phyloP scores from a whole-genome alignment of 2,329 filamentous ascomycete species.

The Fusarium gaditjirri region DNA sequence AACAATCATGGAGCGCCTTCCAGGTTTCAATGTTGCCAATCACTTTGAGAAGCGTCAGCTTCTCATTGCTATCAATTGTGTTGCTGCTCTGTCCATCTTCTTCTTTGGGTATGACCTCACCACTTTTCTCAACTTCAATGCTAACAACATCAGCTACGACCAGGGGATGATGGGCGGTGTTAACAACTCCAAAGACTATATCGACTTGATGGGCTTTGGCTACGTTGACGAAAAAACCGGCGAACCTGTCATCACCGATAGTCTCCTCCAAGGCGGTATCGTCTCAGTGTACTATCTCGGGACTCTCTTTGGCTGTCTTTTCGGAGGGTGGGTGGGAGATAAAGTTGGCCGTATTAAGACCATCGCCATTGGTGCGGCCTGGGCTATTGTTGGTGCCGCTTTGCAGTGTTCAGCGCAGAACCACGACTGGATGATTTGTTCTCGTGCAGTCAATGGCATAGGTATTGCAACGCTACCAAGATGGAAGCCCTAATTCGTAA shows the following conservation, averaged over 20 bases:
- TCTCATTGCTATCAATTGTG: constrained; percentile 40
- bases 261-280: constrained; percentile 38
- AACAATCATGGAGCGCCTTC: constrained; percentile 27
- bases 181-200: constrained; percentile 32
- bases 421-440: constrained; percentile 45
- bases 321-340: constrained; percentile 37
- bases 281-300: constrained; percentile 41
- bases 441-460: constrained; percentile 49
- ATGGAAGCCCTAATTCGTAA: rapidly evolving
- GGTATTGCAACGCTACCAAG: not conserved
- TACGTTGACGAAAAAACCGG: constrained; percentile 33
- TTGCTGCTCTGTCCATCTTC: constrained; percentile 41
- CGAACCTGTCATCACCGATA: constrained; percentile 32
- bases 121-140: rapidly evolving
- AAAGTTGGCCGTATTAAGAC: constrained; percentile 36
- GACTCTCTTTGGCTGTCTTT: constrained; percentile 34
- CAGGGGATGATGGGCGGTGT: constrained; percentile 42
- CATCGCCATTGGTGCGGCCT: constrained; percentile 27
- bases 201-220: constrained; percentile 40
- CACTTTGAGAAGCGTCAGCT: constrained; percentile 41
- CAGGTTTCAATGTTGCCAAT: constrained; percentile 32
- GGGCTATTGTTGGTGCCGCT: constrained; percentile 26
- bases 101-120: constrained; percentile 39
- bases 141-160: constrained; percentile 1
- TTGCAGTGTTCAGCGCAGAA: constrained; percentile 34